Evolutionary conservation across 495 filamentous ascomycete genomes (phyloP), one percentile per base, ranked within the genome.

Genomic region (Cercophora sp.): DNA sequence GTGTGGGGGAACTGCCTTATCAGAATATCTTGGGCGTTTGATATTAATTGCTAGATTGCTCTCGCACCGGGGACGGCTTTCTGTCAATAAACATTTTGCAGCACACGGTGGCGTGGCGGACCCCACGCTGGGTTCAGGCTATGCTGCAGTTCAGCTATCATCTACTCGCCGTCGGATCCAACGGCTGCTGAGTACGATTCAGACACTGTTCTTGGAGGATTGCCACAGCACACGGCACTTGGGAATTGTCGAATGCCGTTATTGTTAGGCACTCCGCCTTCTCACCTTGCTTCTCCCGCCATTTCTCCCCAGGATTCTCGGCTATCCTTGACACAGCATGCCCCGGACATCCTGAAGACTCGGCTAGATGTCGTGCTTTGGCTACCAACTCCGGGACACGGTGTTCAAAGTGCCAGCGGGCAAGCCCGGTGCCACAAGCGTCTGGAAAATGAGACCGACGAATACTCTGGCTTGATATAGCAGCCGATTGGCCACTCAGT

Each of bases 31-130:
- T n/a, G 35, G 43, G 42, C 43, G 58, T 64, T 60, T 61, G 63
- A 61, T 64, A 63, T 61, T 66, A 59, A 64, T 64, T 61, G 56
- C 44, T 54, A 51, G 43, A 61, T 61, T 62, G 61, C 16, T 20
- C 40, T 47, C 32, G 58, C 61, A 60, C 64, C 61, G 51, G 64
- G 64, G 53, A 62, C 39, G 27, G 10, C 40, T 34, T 52, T 37
- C 18, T 26, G 22, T 29, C 27, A 39, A 54, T 49, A 58, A 36
- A 56, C 48, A 6, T 42, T 18, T 18, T 61, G 60, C 56, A 55
- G 34, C 44, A 10, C 43, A 53, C 48, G 20, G 31, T 40, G 25
- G 40, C 42, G 35, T 32, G 34, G 34, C 40, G 22, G 44, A 43
- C 32, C 55, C 58, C 44, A 49, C 23, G 44, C 29, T 25, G 34